Percentiles rank a stretch among this genome's conserved stretches.
These are phyloP conservation scores for Rhynchosporium agropyri DNA, from an alignment of 2,329 filamentous ascomycete genomes.

Conservation along the genomic window DNA sequence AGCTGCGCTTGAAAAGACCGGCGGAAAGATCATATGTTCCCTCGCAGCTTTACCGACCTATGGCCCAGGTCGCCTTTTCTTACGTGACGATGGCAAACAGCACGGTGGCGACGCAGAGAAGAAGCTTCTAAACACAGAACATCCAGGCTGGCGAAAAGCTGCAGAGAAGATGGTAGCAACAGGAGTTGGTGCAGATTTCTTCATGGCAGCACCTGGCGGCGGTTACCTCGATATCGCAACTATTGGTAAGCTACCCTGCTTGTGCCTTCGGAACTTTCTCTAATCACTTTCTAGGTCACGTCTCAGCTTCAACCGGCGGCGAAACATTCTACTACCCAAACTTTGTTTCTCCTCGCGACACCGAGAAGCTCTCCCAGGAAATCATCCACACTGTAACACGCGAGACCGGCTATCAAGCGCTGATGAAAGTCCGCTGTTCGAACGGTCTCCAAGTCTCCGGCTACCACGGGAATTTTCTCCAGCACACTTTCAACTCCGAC, in stretches of 20 bases:
- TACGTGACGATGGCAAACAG: constrained; percentile 86
- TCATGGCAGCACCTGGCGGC: constrained; percentile 86
- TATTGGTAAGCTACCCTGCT: constrained; percentile 61
- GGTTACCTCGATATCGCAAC: constrained; percentile 93
- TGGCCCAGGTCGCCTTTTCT: constrained; percentile 82
- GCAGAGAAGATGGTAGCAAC: constrained; percentile 85
- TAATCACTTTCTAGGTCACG: constrained; percentile 61
- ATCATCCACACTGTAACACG: constrained; percentile 83
- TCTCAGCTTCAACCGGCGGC: constrained; percentile 86
- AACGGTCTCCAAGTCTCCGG: constrained; percentile 90
- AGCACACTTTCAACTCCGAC: constrained; percentile 93
- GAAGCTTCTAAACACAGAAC: constrained; percentile 88
- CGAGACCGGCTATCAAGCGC: constrained; percentile 90
- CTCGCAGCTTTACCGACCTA: constrained; percentile 86
- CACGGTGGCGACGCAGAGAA: constrained; percentile 87
- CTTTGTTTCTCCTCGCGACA: constrained; percentile 85
- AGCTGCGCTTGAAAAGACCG: constrained; percentile 80
- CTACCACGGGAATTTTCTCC: constrained; percentile 97
- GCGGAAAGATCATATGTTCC: constrained; percentile 90
- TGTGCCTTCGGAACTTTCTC: constrained; percentile 18
- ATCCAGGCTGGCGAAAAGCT: constrained; percentile 82
- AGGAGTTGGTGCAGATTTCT: constrained; percentile 91
- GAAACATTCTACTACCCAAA: constrained; percentile 98
- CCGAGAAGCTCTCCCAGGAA: constrained; percentile 80
- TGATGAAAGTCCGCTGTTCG: constrained; percentile 98